Evolutionary conservation across 345 rosid species (phyloP).

Genomic region (Rubroshorea leprosula): DNA sequence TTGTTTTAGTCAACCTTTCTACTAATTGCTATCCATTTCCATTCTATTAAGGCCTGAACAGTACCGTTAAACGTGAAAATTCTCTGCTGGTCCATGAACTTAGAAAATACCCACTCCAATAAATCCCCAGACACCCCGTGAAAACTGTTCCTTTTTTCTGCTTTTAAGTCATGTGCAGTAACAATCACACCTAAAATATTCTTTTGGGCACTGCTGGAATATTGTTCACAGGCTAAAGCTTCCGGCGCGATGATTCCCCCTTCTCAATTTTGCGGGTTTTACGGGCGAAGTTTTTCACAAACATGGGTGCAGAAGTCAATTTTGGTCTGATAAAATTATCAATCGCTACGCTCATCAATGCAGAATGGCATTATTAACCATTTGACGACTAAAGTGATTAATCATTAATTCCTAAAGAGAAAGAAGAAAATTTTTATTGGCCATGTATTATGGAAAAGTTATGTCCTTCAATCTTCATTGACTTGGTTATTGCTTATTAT

Average conservation of each 20-base stretch:
- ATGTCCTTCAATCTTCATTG: neutral
- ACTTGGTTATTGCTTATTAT: neutral
- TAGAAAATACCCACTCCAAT: neutral
- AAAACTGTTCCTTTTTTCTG: too few relatives aligned
- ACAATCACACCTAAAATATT: neutral
- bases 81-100: conserved; percentile 16
- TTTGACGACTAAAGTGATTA: neutral
- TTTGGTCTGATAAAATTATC: neutral
- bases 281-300: too few relatives aligned
- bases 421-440: neutral
- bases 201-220: neutral
- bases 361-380: neutral
- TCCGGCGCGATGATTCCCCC: too few relatives aligned
- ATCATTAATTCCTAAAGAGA: neutral
- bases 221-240: too few relatives aligned
- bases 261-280: neutral
- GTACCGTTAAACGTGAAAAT: conserved; percentile 7
- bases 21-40: conserved; percentile 9
- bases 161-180: neutral
- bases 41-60: neutral
- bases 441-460: neutral
- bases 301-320: neutral
- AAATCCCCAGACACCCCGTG: neutral
- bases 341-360: neutral
- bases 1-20: conserved; percentile 9